Evolutionary conservation across 1,284 basidiomycete species (phyloP), one percentile per base, ranked within the genome.

Genomic region (Malassezia globosa): DNA sequence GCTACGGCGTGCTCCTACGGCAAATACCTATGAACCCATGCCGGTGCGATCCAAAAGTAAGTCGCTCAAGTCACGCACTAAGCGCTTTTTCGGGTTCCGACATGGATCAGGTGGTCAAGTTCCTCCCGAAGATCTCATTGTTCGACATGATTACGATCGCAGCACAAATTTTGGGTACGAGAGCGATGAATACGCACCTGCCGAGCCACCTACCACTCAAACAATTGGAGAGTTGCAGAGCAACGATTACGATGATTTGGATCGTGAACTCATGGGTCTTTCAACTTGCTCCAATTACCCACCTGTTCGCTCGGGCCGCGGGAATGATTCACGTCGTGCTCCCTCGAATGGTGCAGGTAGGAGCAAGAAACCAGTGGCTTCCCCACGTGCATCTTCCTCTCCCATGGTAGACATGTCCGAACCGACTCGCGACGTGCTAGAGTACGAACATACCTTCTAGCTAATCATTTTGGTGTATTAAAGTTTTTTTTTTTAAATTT

Each of bases 181-280:
- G n/a, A 19, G 21, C 35, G 35, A 37, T 8, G 6, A 37, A 11
- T 21, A 18, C 10, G 3, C 13, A 3, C n/a, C 13, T 16, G 16
- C 3, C 8, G 35, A 37, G 10, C n/a, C 10, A 16, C 10, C 8
- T 8, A 31, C 10, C 10, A 31, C 29, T n/a, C n/a, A n/a, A n/a
- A n/a, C n/a, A n/a, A n/a, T n/a, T n/a, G n/a, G n/a, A n/a, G 35
- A 37, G n/a, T 18, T 16, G 3, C 35, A 37, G 21, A 10, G n/a
- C 10, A 7, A 37, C 21, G 35, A 37, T 18, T 43, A 43, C 19
- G 50, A 52, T 26, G 50, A 46, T 24, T 38, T 46, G 4, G 50
- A 52, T 33, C 44, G 46, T 5, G 50, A 52, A 29, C 41, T 52
- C 13, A 46, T 52, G 39, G 50, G 50, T 16, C 29, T 52, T 0